These are phyloP conservation scores for Trichosanthes truncata DNA, from an alignment of 306 rosid species.

Conservation along the genomic window DNA sequence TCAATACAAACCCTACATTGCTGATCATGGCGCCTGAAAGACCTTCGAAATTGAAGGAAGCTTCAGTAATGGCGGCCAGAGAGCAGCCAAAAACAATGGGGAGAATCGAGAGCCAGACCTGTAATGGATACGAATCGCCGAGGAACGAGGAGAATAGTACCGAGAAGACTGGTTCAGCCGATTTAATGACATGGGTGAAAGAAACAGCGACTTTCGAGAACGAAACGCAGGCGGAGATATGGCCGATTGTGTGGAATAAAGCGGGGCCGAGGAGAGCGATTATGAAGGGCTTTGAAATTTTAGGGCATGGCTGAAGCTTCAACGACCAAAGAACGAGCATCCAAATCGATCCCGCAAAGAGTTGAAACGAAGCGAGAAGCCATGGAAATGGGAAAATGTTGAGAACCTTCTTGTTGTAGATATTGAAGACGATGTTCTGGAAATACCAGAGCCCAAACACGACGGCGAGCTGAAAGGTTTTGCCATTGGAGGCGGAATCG, in stretches of 20 bases:
- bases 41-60: slow-evolving; percentile 75
- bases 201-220: slow-evolving; percentile 95
- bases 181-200: slow-evolving; percentile 93
- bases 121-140: slow-evolving; percentile 68
- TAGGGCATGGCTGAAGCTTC: slow-evolving; percentile 76
- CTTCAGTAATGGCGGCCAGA: slow-evolving; percentile 81
- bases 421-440: slow-evolving; percentile 83
- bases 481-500: slow-evolving; percentile 28
- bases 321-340: slow-evolving; percentile 73
- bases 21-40: slow-evolving; percentile 83
- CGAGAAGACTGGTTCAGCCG: slow-evolving; percentile 85
- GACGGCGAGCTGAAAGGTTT: slow-evolving; percentile 43
- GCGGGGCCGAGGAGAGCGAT: slow-evolving; percentile 92
- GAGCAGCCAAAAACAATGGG: slow-evolving; percentile 91
- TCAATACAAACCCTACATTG: slow-evolving; percentile 80
- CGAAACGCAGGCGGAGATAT: slow-evolving; percentile 89
- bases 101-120: slow-evolving; percentile 84
- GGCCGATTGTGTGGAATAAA: slow-evolving; percentile 90
- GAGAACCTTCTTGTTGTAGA: slow-evolving; percentile 75
- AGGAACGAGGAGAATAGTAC: slow-evolving; percentile 62
- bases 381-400: slow-evolving; percentile 83
- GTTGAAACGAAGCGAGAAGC: slow-evolving; percentile 95
- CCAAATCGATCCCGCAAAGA: slow-evolving; percentile 82
- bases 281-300: slow-evolving; percentile 60
- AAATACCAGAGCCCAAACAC: slow-evolving; percentile 85